These are phyloP conservation scores for Lactarius trivialis DNA, from an alignment of 768 basidiomycete genomes.

Conservation along the genomic window DNA sequence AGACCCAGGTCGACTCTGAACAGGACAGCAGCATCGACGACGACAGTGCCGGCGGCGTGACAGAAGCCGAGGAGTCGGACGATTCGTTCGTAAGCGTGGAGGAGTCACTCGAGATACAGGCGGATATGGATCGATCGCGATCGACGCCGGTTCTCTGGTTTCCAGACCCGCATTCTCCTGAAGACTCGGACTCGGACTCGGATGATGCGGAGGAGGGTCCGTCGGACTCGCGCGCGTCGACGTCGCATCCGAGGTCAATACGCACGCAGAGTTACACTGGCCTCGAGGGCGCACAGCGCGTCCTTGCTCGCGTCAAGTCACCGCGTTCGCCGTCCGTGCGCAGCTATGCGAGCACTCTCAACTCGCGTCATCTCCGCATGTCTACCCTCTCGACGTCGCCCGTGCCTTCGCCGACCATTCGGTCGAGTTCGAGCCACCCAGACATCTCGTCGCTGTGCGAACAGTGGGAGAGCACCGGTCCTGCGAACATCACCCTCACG, in stretches of 20 bases:
- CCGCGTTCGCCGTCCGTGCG: conserved; percentile 3
- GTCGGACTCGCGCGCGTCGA: neutral
- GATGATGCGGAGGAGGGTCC: neutral
- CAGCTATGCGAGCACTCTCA: conserved; percentile 8
- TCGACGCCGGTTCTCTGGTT: neutral
- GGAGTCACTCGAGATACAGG: neutral
- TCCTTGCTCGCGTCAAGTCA: neutral
- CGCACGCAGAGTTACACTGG: conserved; percentile 10
- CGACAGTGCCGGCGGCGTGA: neutral
- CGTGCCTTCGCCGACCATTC: conserved; percentile 44
- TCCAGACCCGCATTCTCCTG: neutral
- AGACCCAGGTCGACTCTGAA: conserved; percentile 7
- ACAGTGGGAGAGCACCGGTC: conserved; percentile 50
- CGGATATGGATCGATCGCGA: conserved; percentile 4
- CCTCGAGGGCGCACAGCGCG: conserved; percentile 1
- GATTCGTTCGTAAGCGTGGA: conserved; percentile 16
- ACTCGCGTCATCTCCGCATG: conserved; percentile 31
- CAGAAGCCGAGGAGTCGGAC: conserved; percentile 21
- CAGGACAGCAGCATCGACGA: conserved; percentile 1
- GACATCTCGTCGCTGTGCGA: conserved; percentile 54
- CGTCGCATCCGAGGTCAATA: neutral
- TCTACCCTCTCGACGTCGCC: conserved; percentile 29
- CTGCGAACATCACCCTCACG: conserved; percentile 51
- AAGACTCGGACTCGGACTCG: conserved; percentile 1
- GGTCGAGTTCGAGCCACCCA: conserved; percentile 44